A percentile compares a stretch with the other conserved stretches of the same genome.
phyloP scores from a whole-genome alignment of 2,329 filamentous ascomycete genomes.

The Lachnellula suecica region DNA sequence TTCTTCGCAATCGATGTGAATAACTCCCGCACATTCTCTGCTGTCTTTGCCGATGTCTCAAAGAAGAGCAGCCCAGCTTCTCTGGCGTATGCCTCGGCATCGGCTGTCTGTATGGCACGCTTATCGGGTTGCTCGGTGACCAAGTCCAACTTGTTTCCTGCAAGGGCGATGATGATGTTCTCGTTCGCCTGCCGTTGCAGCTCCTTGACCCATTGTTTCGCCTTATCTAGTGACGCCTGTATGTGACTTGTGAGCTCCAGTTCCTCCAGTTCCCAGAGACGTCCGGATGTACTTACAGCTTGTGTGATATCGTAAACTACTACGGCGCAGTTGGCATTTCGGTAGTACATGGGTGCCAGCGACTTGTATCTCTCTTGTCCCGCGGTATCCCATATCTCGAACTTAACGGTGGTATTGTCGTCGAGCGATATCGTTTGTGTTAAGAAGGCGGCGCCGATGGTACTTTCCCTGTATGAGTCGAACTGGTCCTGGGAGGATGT shows the following conservation, averaged over 20 bases:
- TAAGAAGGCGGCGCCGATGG: constrained; percentile 81
- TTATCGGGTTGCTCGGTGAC: constrained; percentile 94
- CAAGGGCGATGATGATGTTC: constrained; percentile 98
- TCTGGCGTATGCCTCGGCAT: constrained; percentile 91
- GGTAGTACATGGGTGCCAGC: constrained; percentile 98
- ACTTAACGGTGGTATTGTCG: constrained; percentile 98
- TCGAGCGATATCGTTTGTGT: constrained; percentile 98
- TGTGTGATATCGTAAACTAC: constrained; percentile 99
- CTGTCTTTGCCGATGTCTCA: constrained; percentile 96
- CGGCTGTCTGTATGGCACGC: constrained; percentile 82
- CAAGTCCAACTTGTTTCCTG: constrained; percentile 96
- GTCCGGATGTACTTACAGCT: constrained; percentile 74
- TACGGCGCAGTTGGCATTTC: constrained; percentile 98
- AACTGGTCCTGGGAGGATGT: constrained; percentile 79
- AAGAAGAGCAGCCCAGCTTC: constrained; percentile 97
- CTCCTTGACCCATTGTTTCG: constrained; percentile 99
- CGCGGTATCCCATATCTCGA: constrained; percentile 99
- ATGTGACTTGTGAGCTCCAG: constrained; percentile 11
- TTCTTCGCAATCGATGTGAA: constrained; percentile 99
- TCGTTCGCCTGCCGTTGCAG: constrained; percentile 98
- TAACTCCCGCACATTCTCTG: constrained; percentile 91
- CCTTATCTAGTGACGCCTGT: constrained; percentile 95
- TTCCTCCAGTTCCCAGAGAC: not conserved
- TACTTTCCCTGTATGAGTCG: constrained; percentile 59
- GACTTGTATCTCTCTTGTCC: constrained; percentile 99